Evolutionary conservation across 352 stramenopile species (phyloP), one percentile per base, ranked within the genome.

Genomic region (Elongisporangium senticosum): DNA sequence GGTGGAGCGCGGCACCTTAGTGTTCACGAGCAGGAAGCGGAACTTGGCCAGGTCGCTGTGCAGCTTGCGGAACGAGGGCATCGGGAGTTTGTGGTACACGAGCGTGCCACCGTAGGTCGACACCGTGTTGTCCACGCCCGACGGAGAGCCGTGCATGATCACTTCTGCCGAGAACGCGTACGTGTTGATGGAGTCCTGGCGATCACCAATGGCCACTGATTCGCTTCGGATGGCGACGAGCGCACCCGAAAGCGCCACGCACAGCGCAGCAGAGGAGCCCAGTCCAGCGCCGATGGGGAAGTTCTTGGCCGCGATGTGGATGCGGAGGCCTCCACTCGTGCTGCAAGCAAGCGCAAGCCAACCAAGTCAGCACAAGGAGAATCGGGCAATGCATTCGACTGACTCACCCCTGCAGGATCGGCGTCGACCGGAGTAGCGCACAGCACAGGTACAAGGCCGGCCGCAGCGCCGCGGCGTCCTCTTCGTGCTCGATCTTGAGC

Each of bases 101-200:
- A 98, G 68, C n/a, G 89, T 72, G 1, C 93, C 91, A 24, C 88
- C 89, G 65, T 88, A 97, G 33, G 82, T 83, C 23, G 83, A 89
- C 13, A 97, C 83, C 1, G 88, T 97, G 62, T 98, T 98, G 74
- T 98, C 93, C 22, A 97, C 79, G 48, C 93, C 93, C 13, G 89
- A 97, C 48, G 93, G 93, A 11, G 74, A 83, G 10, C 91, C 93
- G 56, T 98, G 93, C 21, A 97, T 68, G 52, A 98, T 83, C 17
- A 90, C 82, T 69, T 98, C 93, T 1, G 82, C 83, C n/a, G 76
- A 71, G 56, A 85, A 97, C 17, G 93, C 90, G 63, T 90, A 95
- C 43, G 61, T 55, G 68, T 98, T 98, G 53, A 98, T 79, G 14
- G 67, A 67, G 2, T 81, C 72, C 3, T 85, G 48, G 14, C 33